Evolutionary conservation across 305 asterid species (phyloP).

Genomic region (Ilex paraguariensis): DNA sequence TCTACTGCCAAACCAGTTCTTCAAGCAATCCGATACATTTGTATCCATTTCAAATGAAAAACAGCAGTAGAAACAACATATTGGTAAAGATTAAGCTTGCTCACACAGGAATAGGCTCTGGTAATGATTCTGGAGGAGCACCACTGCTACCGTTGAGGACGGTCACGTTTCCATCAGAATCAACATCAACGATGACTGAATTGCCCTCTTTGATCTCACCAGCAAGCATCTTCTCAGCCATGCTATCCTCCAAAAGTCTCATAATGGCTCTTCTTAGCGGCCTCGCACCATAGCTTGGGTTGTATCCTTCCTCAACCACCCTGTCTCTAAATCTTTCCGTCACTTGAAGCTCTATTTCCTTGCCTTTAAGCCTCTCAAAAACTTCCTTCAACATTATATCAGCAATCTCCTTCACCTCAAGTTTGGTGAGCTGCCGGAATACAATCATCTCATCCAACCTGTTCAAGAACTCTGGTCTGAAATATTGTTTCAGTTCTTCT

Average conservation of each 20-base stretch:
- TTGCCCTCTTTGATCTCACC: conserved; percentile 6
- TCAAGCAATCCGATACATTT: not conserved
- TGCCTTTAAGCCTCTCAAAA: conserved; percentile 3
- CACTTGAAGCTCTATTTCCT: conserved; percentile 5
- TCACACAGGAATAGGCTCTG: conserved; percentile 3
- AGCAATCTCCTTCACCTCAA: conserved; percentile 3
- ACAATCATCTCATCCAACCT: conserved; percentile 8
- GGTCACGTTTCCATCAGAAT: conserved; percentile 4
- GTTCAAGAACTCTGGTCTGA: conserved; percentile 7
- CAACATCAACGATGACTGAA: conserved; percentile 5
- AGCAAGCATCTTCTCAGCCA: conserved; percentile 6
- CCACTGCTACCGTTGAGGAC: conserved; percentile 4
- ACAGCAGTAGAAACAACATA: not conserved
- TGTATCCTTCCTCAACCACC: conserved; percentile 5
- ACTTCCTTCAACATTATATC: conserved; percentile 5
- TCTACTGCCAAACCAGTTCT: not conserved
- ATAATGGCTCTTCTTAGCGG: conserved; percentile 7
- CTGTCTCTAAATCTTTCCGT: conserved; percentile 6
- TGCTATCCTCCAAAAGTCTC: conserved; percentile 8
- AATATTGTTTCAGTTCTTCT: conserved; percentile 3
- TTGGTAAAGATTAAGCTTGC: not conserved
- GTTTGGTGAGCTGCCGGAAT: conserved; percentile 5
- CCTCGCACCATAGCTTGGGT: conserved; percentile 9
- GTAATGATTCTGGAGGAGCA: not conserved
- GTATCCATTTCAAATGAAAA: not conserved